Conservation (phyloP, 1,139 yeast genomes). For the Yamadazyma mexicana region DNA sequence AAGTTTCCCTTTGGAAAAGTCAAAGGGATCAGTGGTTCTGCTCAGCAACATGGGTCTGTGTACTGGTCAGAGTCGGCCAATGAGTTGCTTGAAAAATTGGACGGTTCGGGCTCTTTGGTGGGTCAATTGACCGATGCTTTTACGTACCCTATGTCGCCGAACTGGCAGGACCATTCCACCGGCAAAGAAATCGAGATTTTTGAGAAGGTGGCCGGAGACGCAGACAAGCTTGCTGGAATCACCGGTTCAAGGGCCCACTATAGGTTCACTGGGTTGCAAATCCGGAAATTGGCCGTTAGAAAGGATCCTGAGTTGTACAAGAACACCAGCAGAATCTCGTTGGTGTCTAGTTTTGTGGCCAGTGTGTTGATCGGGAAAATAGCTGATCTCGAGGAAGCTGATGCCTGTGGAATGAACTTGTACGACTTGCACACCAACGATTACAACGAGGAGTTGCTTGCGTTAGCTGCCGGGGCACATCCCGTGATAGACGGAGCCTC, state of each 20-base stretch:
- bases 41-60: conserved; percentile 92
- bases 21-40: conserved; percentile 78
- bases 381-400: conserved; percentile 73
- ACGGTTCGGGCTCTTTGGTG: conserved; percentile 28
- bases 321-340: conserved; percentile 60
- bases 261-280: conserved; percentile 89
- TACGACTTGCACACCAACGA: conserved; percentile 61
- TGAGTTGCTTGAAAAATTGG: conserved; percentile 31
- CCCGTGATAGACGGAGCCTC: conserved; percentile 32
- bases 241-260: conserved; percentile 91
- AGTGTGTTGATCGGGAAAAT: conserved; percentile 66
- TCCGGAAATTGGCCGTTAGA: conserved; percentile 65
- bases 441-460: conserved; percentile 54
- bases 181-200: conserved; percentile 63
- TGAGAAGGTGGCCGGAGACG: conserved; percentile 64
- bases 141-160: conserved; percentile 70
- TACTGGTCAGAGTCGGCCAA: conserved; percentile 64
- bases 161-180: conserved; percentile 95
- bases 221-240: conserved; percentile 59
- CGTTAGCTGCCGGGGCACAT: conserved; percentile 54
- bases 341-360: conserved; percentile 79
- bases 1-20: conserved; percentile 61
- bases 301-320: conserved; percentile 51
- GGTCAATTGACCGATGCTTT: conserved; percentile 54
- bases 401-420: conserved; percentile 90